Evolutionary conservation across 2,329 filamentous ascomycete genomes (phyloP).

Genomic region (Ophiocordyceps unilateralis): DNA sequence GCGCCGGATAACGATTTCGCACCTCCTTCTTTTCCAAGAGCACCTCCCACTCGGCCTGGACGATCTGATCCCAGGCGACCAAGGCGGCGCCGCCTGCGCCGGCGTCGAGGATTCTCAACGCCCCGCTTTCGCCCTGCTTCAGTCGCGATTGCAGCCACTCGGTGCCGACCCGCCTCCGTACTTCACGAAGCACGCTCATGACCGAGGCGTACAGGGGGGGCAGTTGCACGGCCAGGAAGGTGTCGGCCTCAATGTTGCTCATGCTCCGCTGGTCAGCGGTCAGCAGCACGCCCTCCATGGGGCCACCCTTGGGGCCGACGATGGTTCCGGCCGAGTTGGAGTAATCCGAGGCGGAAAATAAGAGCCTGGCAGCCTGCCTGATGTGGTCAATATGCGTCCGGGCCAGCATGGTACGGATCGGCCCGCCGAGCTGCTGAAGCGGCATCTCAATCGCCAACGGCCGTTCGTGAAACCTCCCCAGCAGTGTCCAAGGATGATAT

Average conservation of each 20-base stretch:
- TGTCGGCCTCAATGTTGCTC: conserved; percentile 59
- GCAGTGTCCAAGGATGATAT: conserved; percentile 55
- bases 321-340: neutral
- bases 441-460: conserved; percentile 66
- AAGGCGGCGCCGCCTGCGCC: conserved; percentile 58
- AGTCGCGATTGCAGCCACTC: conserved; percentile 53
- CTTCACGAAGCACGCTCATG: conserved; percentile 52
- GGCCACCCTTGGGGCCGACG: conserved; percentile 13
- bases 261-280: conserved; percentile 48
- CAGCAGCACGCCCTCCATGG: conserved; percentile 48
- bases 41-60: conserved; percentile 66
- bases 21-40: conserved; percentile 35
- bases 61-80: conserved; percentile 59
- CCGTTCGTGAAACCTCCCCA: conserved; percentile 57
- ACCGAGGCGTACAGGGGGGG: conserved; percentile 55
- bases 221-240: conserved; percentile 50
- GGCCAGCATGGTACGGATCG: conserved; percentile 51
- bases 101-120: conserved; percentile 53
- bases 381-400: conserved; percentile 60
- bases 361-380: neutral
- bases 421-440: conserved; percentile 46
- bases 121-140: conserved; percentile 33
- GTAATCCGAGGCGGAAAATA: neutral
- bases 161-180: conserved; percentile 53
- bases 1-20: conserved; percentile 30